Percentiles rank a stretch among this genome's conserved stretches.
Evolutionary conservation across 2,329 filamentous ascomycete species (phyloP).

Genomic region (Ampelomyces quisqualis): DNA sequence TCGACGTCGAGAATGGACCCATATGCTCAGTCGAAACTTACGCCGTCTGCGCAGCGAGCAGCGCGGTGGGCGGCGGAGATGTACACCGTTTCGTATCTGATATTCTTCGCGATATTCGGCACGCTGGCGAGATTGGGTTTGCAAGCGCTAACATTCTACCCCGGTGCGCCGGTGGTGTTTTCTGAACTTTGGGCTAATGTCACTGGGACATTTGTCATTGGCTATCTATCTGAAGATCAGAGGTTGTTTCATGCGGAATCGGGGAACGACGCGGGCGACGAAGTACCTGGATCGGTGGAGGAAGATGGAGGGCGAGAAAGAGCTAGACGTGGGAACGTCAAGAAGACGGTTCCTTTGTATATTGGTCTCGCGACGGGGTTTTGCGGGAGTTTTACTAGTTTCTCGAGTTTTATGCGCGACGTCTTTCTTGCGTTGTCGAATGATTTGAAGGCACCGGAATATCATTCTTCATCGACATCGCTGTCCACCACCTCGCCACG

Average conservation of each 20-base stretch:
- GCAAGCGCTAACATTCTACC: conserved; percentile 76
- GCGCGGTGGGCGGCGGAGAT: conserved; percentile 43
- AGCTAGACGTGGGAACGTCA: conserved; percentile 53
- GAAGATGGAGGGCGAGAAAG: conserved; percentile 42
- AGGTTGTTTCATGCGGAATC: conserved; percentile 71
- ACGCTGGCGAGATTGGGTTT: conserved; percentile 81
- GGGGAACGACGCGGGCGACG: conserved; percentile 47
- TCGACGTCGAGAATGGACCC: conserved; percentile 6
- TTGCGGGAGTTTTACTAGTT: conserved; percentile 87
- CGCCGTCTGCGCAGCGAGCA: conserved; percentile 14
- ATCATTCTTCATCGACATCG: conserved; percentile 35
- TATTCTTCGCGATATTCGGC: conserved; percentile 82
- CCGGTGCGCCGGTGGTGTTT: conserved; percentile 72
- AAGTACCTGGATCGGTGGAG: conserved; percentile 24
- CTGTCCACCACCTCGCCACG: conserved; percentile 49
- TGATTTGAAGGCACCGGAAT: conserved; percentile 59
- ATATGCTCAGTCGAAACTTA: conserved; percentile 13
- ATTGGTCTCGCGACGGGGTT: conserved; percentile 84
- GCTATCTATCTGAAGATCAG: conserved; percentile 78
- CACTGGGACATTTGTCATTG: conserved; percentile 76
- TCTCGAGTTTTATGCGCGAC: conserved; percentile 82
- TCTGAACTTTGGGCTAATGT: conserved; percentile 87
- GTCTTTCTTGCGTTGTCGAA: conserved; percentile 78
- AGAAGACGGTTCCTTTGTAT: conserved; percentile 87
- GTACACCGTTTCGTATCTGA: conserved; percentile 75